Percentiles rank a stretch among this genome's conserved stretches.
phyloP scores from a whole-genome alignment of 2,329 filamentous ascomycete genomes.

The Chalaropsis ovoidea region DNA sequence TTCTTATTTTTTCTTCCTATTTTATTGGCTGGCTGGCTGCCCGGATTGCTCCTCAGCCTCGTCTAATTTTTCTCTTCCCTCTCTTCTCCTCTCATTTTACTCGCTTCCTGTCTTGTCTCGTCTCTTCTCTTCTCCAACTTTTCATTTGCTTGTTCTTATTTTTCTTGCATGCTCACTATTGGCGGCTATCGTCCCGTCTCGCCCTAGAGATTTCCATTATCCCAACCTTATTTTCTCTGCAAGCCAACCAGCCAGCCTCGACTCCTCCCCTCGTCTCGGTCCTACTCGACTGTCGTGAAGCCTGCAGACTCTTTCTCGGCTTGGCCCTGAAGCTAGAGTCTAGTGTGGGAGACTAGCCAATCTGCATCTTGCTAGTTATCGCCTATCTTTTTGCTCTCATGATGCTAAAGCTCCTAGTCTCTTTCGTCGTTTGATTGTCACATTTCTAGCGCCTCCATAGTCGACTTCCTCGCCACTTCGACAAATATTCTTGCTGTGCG shows the following conservation, averaged over 20 bases:
- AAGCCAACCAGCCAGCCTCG: background rate
- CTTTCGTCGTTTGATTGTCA: conserved; percentile 4
- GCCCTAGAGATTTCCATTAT: background rate
- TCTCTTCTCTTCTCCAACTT: background rate
- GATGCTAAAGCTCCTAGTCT: background rate
- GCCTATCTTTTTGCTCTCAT: background rate
- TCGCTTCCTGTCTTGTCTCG: background rate
- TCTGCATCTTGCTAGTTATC: background rate
- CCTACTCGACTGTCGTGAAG: background rate
- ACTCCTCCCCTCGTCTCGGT: background rate
- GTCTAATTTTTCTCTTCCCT: conserved; percentile 6
- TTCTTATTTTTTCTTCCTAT: too few relatives aligned
- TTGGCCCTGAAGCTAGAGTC: background rate
- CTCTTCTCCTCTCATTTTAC: conserved; percentile 5
- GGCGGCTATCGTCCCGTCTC: conserved; percentile 6
- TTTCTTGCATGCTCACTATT: background rate
- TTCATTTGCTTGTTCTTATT: background rate
- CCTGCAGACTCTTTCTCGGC: background rate
- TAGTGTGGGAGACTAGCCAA: background rate
- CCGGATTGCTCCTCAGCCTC: background rate
- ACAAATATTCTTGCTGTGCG: background rate
- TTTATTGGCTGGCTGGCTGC: too few relatives aligned
- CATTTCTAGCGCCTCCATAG: conserved; percentile 6
- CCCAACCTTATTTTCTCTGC: background rate
- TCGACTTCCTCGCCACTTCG: conserved; percentile 1